Evolutionary conservation across 306 rosid species (phyloP).

Genomic region (Prosopis cineraria): DNA sequence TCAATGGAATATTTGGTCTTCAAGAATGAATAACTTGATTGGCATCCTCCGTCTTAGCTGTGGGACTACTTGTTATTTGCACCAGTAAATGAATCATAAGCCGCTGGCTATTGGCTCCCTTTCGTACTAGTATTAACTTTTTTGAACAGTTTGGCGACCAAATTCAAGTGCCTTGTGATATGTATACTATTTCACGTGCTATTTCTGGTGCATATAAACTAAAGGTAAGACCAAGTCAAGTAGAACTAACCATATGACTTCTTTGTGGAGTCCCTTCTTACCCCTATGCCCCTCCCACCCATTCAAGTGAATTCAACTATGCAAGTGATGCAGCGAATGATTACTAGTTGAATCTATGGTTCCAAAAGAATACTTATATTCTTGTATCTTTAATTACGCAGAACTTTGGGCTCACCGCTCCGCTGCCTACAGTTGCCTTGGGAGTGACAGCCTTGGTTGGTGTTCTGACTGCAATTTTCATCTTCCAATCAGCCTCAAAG

Average conservation of each 20-base stretch:
- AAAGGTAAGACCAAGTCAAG: slow-evolving; percentile 12
- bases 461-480: slow-evolving; percentile 77
- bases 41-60: neutral
- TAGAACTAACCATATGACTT: neutral
- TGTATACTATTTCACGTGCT: neutral
- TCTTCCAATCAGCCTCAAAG: slow-evolving; percentile 92
- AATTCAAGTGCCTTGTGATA: neutral
- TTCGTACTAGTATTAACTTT: neutral
- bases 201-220: slow-evolving; percentile 25
- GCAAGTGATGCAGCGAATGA: neutral
- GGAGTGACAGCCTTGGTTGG: slow-evolving; percentile 88
- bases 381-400: slow-evolving; percentile 45
- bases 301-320: neutral
- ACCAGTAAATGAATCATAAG: slow-evolving; percentile 26
- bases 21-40: neutral
- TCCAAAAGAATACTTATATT: neutral
- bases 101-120: neutral
- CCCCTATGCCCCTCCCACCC: neutral
- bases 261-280: neutral
- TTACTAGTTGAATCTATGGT: slow-evolving; percentile 1
- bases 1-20: neutral
- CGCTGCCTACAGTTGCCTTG: slow-evolving; percentile 85
- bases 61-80: slow-evolving; percentile 12
- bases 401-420: slow-evolving; percentile 78
- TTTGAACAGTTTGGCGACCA: neutral